Conservation (phyloP, 1,139 yeast genomes). For the Geotrichum histeridarum region DNA sequence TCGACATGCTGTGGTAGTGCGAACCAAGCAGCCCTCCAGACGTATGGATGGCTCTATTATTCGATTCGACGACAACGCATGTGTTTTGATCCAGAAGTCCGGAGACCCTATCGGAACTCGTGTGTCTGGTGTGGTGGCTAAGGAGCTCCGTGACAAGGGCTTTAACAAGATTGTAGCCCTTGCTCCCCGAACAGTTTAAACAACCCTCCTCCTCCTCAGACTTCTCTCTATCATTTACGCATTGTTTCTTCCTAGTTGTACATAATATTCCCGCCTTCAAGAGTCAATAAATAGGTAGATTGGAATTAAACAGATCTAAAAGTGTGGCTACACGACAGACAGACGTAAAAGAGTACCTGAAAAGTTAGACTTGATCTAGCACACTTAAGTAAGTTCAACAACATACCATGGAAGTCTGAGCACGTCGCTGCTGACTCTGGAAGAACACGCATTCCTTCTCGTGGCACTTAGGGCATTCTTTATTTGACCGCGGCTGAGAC, state of each 20-base stretch:
- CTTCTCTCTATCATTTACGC: background rate
- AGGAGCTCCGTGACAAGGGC: constrained; percentile 79
- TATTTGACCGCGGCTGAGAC: constrained; percentile 69
- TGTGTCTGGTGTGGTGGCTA: constrained; percentile 86
- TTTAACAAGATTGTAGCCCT: constrained; percentile 82
- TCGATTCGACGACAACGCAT: constrained; percentile 92
- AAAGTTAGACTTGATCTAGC: background rate
- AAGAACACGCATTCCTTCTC: constrained; percentile 90
- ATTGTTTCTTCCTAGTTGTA: background rate
- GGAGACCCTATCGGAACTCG: constrained; percentile 95
- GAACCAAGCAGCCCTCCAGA: constrained; percentile 81
- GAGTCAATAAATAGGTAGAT: background rate
- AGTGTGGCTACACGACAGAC: constrained; percentile 77
- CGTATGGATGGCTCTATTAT: constrained; percentile 86
- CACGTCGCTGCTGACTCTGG: constrained; percentile 91
- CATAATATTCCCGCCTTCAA: background rate
- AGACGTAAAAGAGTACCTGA: constrained; percentile 69
- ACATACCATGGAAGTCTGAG: constrained; percentile 85
- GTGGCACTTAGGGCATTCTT: constrained; percentile 86
- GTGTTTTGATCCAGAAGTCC: constrained; percentile 85
- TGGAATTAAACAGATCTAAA: constrained; percentile 33
- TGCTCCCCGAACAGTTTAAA: constrained; percentile 78
- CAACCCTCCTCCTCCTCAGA: background rate
- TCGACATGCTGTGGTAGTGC: constrained; percentile 89
- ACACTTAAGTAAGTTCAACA: background rate